Conservation (phyloP, 805 yeast species). For the Suhomyces prunicola region DNA sequence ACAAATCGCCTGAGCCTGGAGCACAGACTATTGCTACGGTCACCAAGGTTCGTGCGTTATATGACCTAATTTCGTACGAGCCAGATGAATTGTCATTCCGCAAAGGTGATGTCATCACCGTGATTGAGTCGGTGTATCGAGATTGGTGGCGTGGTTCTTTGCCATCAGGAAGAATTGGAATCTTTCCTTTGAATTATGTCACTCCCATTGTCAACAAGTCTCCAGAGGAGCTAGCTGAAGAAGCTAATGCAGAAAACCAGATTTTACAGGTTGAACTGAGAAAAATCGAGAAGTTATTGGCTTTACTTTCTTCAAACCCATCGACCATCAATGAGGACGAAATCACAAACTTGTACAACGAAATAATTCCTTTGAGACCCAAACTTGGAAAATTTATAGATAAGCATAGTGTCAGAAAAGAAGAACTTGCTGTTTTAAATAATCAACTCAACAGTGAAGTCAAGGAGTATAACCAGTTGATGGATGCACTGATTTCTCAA, state of each 20-base stretch:
- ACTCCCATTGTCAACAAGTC: conserved; percentile 69
- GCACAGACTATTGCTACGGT: conserved; percentile 43
- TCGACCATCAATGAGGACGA: conserved; percentile 52
- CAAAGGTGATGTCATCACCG: conserved; percentile 84
- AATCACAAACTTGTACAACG: conserved; percentile 69
- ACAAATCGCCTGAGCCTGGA: conserved; percentile 11
- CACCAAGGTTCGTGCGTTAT: conserved; percentile 77
- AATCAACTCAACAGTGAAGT: conserved; percentile 69
- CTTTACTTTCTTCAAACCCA: conserved; percentile 44
- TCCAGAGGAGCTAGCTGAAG: conserved; percentile 53
- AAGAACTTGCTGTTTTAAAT: conserved; percentile 72
- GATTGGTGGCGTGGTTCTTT: conserved; percentile 97
- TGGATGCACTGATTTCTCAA: conserved; percentile 41
- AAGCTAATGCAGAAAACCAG: conserved; percentile 47
- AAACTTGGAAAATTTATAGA: conserved; percentile 73
- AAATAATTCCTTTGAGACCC: conserved; percentile 69
- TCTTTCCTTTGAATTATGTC: conserved; percentile 91
- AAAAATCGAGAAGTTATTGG: conserved; percentile 68
- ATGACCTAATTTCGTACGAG: conserved; percentile 74
- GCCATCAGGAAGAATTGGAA: conserved; percentile 70
- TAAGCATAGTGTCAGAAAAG: conserved; percentile 69
- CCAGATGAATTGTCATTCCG: conserved; percentile 85
- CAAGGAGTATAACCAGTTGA: conserved; percentile 61
- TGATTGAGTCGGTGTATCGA: conserved; percentile 79
- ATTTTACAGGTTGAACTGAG: conserved; percentile 49